Percentiles rank a stretch among this genome's conserved stretches.
Conservation (phyloP, 2,329 filamentous ascomycete genomes). For the Sphaerulina vaccinii region DNA sequence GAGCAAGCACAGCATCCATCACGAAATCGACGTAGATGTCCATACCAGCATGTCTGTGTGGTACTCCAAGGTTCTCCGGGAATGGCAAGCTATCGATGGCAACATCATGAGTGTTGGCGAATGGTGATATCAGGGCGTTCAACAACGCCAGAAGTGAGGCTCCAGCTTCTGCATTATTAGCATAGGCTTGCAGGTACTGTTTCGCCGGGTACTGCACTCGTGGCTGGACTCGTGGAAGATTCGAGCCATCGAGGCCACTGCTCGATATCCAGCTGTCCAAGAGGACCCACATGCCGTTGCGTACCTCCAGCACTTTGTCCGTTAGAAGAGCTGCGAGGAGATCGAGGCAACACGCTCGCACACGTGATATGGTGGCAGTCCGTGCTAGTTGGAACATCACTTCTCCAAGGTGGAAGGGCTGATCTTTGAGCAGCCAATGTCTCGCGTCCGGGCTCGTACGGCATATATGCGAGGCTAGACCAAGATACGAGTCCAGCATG, state of each 20-base stretch:
- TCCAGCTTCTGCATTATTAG: constrained; percentile 41
- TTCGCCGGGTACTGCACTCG: constrained; percentile 28
- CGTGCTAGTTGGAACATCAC: constrained; percentile 77
- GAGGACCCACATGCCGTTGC: constrained; percentile 73
- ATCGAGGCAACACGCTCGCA: constrained; percentile 81
- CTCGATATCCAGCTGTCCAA: constrained; percentile 79
- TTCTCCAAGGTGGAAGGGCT: constrained; percentile 66
- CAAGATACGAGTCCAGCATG: constrained; percentile 92
- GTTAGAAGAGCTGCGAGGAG: constrained; percentile 73
- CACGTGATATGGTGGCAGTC: constrained; percentile 69
- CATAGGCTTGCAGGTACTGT: constrained; percentile 34
- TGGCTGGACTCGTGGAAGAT: constrained; percentile 17
- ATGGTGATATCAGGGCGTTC: constrained; percentile 67
- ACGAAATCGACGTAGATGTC: constrained; percentile 92
- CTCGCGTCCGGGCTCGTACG: constrained; percentile 71
- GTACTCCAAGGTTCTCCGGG: constrained; percentile 76
- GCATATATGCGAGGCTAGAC: constrained; percentile 79
- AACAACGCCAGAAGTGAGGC: constrained; percentile 80
- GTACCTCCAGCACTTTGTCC: constrained; percentile 66
- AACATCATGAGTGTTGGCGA: constrained; percentile 59
- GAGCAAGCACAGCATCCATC: constrained; percentile 65
- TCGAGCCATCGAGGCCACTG: constrained; percentile 26
- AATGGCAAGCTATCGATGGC: constrained; percentile 75
- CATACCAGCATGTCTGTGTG: constrained; percentile 78
- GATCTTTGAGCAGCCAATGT: constrained; percentile 67